These are phyloP conservation scores for Paspalum vaginatum DNA, from an alignment of 176 grass and related monocot genomes.

Conservation along the genomic window DNA sequence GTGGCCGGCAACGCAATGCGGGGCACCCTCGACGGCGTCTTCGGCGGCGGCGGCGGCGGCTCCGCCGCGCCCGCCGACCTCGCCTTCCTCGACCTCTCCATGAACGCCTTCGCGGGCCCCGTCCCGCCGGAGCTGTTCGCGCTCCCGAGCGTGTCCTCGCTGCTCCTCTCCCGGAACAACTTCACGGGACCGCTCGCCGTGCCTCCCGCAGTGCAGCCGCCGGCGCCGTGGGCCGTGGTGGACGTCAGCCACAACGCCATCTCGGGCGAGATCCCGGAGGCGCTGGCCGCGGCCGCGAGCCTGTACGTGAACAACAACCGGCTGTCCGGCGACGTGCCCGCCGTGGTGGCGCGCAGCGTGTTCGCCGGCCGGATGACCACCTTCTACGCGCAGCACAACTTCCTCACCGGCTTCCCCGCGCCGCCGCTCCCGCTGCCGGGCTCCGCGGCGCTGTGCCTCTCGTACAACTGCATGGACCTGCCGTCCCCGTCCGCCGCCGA, in stretches of 20 bases:
- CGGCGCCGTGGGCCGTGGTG: conserved; percentile 57
- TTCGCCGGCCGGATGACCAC: conserved; percentile 64
- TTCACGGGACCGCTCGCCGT: conserved; percentile 62
- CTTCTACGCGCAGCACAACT: conserved; percentile 95
- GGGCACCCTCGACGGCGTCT: conserved; percentile 53
- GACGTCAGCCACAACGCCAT: conserved; percentile 83
- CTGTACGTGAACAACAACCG: conserved; percentile 90
- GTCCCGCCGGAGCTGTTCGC: conserved; percentile 63
- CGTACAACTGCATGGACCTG: conserved; percentile 85
- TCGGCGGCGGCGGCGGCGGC: not conserved
- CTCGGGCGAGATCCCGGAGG: conserved; percentile 64
- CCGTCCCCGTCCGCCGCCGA: conserved; percentile 41
- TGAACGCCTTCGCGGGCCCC: conserved; percentile 63
- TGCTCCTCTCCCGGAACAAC: conserved; percentile 79
- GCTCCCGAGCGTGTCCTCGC: conserved; percentile 54
- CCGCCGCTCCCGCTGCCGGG: conserved; percentile 54
- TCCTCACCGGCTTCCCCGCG: conserved; percentile 63
- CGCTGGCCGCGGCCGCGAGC: conserved; percentile 49
- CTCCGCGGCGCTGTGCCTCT: conserved; percentile 72
- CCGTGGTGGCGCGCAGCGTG: conserved; percentile 51
- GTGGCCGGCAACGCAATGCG: conserved; percentile 57
- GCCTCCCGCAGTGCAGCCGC: not conserved
- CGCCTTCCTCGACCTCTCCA: conserved; percentile 67
- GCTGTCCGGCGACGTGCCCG: conserved; percentile 63
- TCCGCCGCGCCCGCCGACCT: conserved; percentile 32